Conservation (phyloP, 2,329 filamentous ascomycete genomes). For the Dothideomycetidae sp. region DNA sequence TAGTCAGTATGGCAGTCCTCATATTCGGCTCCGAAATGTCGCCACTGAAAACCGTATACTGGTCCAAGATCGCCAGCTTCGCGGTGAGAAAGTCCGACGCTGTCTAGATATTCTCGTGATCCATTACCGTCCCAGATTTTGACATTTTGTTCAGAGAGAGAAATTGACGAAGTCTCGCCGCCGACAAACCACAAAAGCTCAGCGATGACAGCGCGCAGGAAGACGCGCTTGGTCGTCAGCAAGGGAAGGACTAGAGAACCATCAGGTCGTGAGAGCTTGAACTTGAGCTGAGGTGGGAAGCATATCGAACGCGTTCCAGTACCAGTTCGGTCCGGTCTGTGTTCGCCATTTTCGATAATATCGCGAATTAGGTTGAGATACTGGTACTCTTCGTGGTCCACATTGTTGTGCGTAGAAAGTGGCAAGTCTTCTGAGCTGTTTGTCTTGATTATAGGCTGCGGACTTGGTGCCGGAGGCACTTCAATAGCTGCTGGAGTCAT, state of each 20-base stretch:
- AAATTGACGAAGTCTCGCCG: conserved; percentile 64
- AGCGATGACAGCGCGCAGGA: conserved; percentile 73
- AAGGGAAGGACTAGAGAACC: conserved; percentile 65
- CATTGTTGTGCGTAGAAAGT: conserved; percentile 14
- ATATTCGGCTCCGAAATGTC: conserved; percentile 91
- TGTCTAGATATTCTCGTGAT: conserved; percentile 77
- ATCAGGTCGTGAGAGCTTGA: conserved; percentile 53
- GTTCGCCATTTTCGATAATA: conserved; percentile 71
- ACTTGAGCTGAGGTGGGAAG: conserved; percentile 73
- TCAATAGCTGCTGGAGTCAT: conserved; percentile 22
- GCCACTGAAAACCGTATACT: conserved; percentile 98
- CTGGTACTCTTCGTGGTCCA: conserved; percentile 72
- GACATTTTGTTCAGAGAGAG: conserved; percentile 65
- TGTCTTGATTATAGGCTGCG: conserved; percentile 14
- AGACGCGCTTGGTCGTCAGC: conserved; percentile 94
- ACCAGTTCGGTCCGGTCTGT: conserved; percentile 81
- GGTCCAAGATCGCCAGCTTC: conserved; percentile 82
- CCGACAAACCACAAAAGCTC: conserved; percentile 95
- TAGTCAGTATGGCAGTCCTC: conserved; percentile 68
- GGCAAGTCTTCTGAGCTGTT: conserved; percentile 13
- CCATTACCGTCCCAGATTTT: conserved; percentile 99
- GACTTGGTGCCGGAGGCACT: conserved; percentile 17
- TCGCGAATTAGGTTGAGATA: conserved; percentile 81
- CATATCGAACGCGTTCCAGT: conserved; percentile 87
- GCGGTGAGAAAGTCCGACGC: conserved; percentile 64